Evolutionary conservation across 495 filamentous ascomycete species (phyloP), one percentile per base, ranked within the genome.

Genomic region (Hypoxylon intermedium): DNA sequence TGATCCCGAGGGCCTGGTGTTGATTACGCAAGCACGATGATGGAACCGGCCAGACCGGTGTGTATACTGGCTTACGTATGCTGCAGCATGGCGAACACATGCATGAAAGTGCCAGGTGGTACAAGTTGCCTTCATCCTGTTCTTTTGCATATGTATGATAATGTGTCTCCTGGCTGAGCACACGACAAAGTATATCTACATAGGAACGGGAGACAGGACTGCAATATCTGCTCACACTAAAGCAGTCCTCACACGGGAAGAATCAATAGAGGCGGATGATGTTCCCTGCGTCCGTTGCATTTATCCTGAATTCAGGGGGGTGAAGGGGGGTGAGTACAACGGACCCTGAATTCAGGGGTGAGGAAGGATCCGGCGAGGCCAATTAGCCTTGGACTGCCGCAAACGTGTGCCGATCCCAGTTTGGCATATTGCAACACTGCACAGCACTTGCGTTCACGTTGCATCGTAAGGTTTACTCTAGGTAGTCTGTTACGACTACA

Each of bases 221-320:
- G 60, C 24, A 12, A 26, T 53, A 54, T 53, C 53, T 21, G 33
- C 16, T 31, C 6, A 12, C 24, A 31, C 33, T 16, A n/a, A n/a
- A n/a, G n/a, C n/a, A n/a, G n/a, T n/a, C n/a, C n/a, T n/a, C n/a
- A n/a, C 9, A 23, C 55, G 56, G 62, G 51, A 55, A 57, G 56
- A 56, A 60, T 60, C 51, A 56, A 30, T 24, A 28, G 52, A 46
- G 42, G 53, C 62, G 51, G 60, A 36, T 48, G 37, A 48, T 49
- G 20, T 65, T 43, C 56, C 62, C 53, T 60, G 46, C 46, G 37
- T 51, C 45, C 43, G 60, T 21, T 40, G 46, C 12, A 65, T 65
- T 65, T 65, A 65, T 65, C 18, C 62, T 65, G 60, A 65, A 65
- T 60, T 57, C 46, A 53, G 15, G 42, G 42, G 42, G 24, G 41